These are phyloP conservation scores for Salix udensis DNA, from an alignment of 345 rosid genomes.

Conservation along the genomic window DNA sequence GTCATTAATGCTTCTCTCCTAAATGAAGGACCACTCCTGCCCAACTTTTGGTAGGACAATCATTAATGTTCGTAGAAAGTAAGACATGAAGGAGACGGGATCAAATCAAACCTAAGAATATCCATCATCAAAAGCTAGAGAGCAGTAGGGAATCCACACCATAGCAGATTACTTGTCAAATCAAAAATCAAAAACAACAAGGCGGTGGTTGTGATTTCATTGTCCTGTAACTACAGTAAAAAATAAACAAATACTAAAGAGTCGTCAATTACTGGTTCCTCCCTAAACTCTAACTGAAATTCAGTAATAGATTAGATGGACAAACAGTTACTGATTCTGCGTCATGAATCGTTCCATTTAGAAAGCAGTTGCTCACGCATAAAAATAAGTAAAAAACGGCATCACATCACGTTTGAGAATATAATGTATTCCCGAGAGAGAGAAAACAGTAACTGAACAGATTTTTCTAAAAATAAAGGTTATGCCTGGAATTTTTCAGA, in stretches of 20 bases:
- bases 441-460: background rate
- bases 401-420: background rate
- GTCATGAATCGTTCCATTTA: background rate
- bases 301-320: background rate
- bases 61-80: background rate
- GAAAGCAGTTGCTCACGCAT: background rate
- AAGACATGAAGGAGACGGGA: background rate
- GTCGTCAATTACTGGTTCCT: background rate
- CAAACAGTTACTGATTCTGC: background rate
- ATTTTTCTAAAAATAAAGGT: background rate
- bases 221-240: background rate
- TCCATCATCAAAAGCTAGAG: background rate
- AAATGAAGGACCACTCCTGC: background rate
- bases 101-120: background rate
- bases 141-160: background rate
- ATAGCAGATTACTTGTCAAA: background rate
- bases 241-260: background rate
- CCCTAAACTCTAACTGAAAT: background rate
- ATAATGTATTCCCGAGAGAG: background rate
- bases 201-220: background rate
- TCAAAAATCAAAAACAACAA: background rate
- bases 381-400: background rate
- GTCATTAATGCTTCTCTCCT: slow-evolving; percentile 6
- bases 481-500: slow-evolving; percentile 9
- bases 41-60: background rate